Evolutionary conservation across 306 rosid genomes (phyloP), one percentile per base, ranked within the genome.

Genomic region (Rubus idaeus): DNA sequence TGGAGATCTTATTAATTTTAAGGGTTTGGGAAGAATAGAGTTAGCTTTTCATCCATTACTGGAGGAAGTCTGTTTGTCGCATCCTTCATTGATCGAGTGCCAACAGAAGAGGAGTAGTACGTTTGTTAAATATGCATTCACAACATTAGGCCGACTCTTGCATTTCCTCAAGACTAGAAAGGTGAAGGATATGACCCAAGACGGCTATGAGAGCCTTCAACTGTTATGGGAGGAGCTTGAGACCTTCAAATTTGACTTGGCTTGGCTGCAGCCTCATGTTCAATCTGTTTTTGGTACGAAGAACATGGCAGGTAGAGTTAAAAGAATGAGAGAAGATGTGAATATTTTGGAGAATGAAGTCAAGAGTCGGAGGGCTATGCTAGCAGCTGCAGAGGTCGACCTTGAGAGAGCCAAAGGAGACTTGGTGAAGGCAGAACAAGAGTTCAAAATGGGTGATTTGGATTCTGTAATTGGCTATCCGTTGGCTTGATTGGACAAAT

Each of bases 1-100:
- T 68, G 72, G 52, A 1, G 21, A 66, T 50, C 70, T 66, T 41
- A 0, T 66, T 7, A 51, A 66, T 41, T 66, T 66, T 18, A 41
- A 1, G 70, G 70, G 50, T 66, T 66, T 66, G 18, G 70, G 70
- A 5, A 4, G 5, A 9, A 18, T 66, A 66, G 70, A 66, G 70
- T 18, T 8, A 10, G 16, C 49, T 41, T 66, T 66, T 41, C 8
- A 17, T 66, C 70, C 50, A 40, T 6, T 66, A 35, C 30, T 66
- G 5, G 70, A 66, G 35, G 70, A 66, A 66, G 70, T 66, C 12
- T 66, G 70, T 41, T 41, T 11, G 9, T n/a, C 5, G 51, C 70
- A 66, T 9, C 70, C 70, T 41, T 8, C 7, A 3, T 41, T 66
- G 6, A 41, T 66, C 18, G 51, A 41, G 70, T 40, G 50, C 70